phyloP scores from a whole-genome alignment of 805 yeast genomes.

The Maudiozyma turicensis region DNA sequence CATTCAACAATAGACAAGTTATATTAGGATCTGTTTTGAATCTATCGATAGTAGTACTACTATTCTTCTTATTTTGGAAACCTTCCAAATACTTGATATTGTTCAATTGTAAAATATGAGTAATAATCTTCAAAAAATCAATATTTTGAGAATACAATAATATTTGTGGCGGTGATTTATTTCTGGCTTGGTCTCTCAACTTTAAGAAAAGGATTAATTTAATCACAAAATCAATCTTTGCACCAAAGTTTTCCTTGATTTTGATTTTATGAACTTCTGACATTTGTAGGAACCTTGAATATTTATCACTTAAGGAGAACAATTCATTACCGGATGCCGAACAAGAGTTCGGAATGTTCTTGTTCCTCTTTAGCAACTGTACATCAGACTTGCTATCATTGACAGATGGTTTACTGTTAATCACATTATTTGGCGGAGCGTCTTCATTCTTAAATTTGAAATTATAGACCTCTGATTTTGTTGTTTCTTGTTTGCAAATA shows the following conservation, averaged over 20 bases:
- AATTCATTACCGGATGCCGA: neutral
- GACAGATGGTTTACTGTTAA: neutral
- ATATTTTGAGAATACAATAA: slow-evolving; percentile 88
- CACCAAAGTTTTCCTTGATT: slow-evolving; percentile 53
- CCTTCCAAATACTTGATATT: slow-evolving; percentile 36
- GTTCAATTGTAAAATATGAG: slow-evolving; percentile 53
- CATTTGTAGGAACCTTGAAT: slow-evolving; percentile 24
- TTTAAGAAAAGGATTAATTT: slow-evolving; percentile 61
- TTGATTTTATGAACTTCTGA: slow-evolving; percentile 37
- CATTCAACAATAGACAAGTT: slow-evolving; percentile 82
- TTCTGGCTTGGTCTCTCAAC: slow-evolving; percentile 34
- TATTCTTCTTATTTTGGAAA: slow-evolving; percentile 38
- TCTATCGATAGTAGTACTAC: slow-evolving; percentile 29
- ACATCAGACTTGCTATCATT: neutral
- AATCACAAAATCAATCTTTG: slow-evolving; percentile 78
- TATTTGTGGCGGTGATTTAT: slow-evolving; percentile 48
- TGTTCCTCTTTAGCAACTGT: slow-evolving; percentile 9
- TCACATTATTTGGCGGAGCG: neutral
- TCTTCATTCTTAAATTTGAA: slow-evolving; percentile 41
- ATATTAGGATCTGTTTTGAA: slow-evolving; percentile 52
- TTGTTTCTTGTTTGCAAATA: slow-evolving; percentile 55
- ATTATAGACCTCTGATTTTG: slow-evolving; percentile 47
- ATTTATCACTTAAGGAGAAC: slow-evolving; percentile 8
- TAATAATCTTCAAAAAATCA: slow-evolving; percentile 56
- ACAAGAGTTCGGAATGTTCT: too few species aligned